Percentiles rank a stretch among this genome's conserved stretches.
phyloP scores from a whole-genome alignment of 768 basidiomycete genomes.

The Rhodocollybia butyracea region DNA sequence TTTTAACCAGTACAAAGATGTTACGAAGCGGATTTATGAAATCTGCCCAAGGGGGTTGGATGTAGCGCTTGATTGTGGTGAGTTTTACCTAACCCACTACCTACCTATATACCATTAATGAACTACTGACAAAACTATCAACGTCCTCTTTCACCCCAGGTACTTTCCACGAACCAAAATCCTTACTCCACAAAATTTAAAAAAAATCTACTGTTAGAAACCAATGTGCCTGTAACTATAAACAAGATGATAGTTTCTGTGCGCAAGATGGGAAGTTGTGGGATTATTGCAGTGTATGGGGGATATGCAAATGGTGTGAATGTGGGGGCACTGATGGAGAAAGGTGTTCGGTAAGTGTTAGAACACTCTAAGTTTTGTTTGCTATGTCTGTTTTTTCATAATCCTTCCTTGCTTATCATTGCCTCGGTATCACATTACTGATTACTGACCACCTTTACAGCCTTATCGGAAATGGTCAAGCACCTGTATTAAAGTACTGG shows the following conservation, averaged over 20 bases:
- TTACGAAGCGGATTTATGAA: conserved; percentile 54
- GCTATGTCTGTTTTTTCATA: too few species aligned
- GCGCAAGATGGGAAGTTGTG: conserved; percentile 56
- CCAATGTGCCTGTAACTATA: too few species aligned
- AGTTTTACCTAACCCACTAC: too few species aligned
- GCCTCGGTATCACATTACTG: too few species aligned
- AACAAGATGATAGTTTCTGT: conserved; percentile 47
- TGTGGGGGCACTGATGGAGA: conserved; percentile 76
- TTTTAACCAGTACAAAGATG: conserved; percentile 53
- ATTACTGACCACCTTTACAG: too few species aligned
- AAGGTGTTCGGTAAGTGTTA: conserved; percentile 49
- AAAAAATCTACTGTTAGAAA: too few species aligned
- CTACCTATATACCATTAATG: too few species aligned
- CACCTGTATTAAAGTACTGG: conserved; percentile 75
- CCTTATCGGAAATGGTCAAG: conserved; percentile 73
- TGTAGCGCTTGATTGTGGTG: conserved; percentile 53
- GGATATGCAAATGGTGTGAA: conserved; percentile 67
- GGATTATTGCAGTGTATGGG: conserved; percentile 67
- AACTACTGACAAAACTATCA: too few species aligned
- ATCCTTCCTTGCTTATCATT: background rate
- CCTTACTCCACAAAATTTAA: too few species aligned
- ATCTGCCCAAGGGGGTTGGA: conserved; percentile 58
- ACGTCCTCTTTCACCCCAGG: too few species aligned
- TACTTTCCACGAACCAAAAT: too few species aligned
- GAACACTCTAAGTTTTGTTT: too few species aligned